These are phyloP conservation scores for Tylopilus sp. DNA, from an alignment of 1,284 basidiomycete species.

Conservation along the genomic window DNA sequence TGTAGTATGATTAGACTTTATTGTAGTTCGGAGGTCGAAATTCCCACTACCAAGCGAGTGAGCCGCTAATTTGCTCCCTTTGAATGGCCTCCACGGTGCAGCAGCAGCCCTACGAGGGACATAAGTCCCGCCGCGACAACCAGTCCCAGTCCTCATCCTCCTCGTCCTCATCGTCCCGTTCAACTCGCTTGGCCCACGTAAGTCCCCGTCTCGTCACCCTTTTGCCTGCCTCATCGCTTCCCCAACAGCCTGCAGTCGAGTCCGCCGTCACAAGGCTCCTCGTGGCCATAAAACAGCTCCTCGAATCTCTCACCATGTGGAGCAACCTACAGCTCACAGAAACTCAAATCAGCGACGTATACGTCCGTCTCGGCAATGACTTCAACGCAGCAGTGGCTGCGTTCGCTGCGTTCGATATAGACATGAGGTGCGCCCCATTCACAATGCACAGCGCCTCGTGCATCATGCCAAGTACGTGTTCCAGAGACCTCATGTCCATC, in stretches of 20 bases:
- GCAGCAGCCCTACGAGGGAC: conserved; percentile 23
- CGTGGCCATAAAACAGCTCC: conserved; percentile 90
- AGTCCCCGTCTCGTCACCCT: conserved; percentile 1
- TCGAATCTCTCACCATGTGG: conserved; percentile 90
- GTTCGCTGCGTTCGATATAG: conserved; percentile 81
- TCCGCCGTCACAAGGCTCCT: conserved; percentile 90
- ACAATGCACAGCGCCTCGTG: conserved; percentile 15
- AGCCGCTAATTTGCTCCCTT: neutral
- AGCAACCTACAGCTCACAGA: conserved; percentile 74
- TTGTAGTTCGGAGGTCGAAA: neutral
- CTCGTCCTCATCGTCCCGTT: conserved; percentile 27
- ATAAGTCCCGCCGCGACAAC: conserved; percentile 44
- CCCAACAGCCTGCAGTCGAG: conserved; percentile 68
- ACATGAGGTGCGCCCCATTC: conserved; percentile 70
- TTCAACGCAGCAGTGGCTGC: conserved; percentile 92
- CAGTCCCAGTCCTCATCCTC: conserved; percentile 41
- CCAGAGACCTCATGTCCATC: conserved; percentile 81
- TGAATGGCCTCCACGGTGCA: conserved; percentile 16
- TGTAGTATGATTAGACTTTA: neutral
- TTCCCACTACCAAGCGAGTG: conserved; percentile 4
- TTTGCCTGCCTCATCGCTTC: neutral
- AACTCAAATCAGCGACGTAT: conserved; percentile 88
- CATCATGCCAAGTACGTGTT: conserved; percentile 10
- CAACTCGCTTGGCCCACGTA: conserved; percentile 30
- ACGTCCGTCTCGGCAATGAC: conserved; percentile 94